Percentiles rank a stretch among this genome's conserved stretches.
Conservation (phyloP, 1,284 basidiomycete genomes). For the Ceratobasidium sp. region DNA sequence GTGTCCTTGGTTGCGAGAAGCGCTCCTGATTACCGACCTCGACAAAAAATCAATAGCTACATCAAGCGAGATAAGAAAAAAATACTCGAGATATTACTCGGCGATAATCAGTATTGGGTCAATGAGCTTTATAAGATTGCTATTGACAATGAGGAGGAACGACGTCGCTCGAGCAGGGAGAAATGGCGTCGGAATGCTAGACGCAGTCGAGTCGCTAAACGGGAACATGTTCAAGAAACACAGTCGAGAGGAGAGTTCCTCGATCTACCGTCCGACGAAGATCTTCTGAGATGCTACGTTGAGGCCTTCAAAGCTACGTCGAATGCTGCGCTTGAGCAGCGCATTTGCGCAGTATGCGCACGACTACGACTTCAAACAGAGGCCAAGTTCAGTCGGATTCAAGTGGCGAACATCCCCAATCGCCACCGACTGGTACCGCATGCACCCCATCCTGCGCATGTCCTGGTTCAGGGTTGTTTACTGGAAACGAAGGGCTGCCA, state of each 20-base stretch:
- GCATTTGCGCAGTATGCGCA: constrained; percentile 2
- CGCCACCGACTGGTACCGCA: background rate
- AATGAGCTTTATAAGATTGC: background rate
- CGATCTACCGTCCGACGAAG: background rate
- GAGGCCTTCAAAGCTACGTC: background rate
- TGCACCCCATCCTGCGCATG: background rate
- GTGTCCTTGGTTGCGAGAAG: background rate
- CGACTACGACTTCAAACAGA: background rate
- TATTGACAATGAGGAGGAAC: background rate
- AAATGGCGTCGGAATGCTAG: background rate
- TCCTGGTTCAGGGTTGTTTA: background rate
- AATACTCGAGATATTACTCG: background rate
- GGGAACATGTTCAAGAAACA: background rate
- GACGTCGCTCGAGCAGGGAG: background rate
- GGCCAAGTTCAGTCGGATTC: background rate
- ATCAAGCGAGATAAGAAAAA: background rate
- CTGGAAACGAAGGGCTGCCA: background rate
- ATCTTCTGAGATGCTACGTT: background rate
- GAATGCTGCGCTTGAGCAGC: background rate
- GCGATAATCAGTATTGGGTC: background rate
- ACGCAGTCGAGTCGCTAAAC: background rate
- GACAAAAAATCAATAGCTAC: background rate
- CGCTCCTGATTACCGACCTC: background rate
- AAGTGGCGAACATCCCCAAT: background rate
- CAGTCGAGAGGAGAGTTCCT: background rate